phyloP scores from a whole-genome alignment of 371 early-diverging fungal species.

The Mucor mucedo region DNA sequence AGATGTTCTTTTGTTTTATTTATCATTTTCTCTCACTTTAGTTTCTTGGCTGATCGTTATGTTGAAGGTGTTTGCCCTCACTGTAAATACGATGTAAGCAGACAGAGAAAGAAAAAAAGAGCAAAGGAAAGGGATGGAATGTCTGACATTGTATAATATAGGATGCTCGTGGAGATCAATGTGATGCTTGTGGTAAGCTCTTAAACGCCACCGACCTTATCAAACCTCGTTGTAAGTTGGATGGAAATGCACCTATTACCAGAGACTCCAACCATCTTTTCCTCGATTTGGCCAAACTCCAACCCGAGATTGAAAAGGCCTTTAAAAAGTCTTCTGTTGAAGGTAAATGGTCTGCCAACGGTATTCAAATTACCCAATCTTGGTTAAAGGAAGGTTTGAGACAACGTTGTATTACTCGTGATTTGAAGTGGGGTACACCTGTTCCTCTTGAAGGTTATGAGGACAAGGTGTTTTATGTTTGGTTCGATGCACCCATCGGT shows the following conservation, averaged over 20 bases:
- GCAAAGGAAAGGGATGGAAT: background rate
- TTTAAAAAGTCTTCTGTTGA: constrained; percentile 68
- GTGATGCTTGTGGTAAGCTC: constrained; percentile 96
- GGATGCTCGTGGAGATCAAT: constrained; percentile 99
- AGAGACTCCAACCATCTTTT: constrained; percentile 94
- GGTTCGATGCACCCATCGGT: constrained; percentile 99
- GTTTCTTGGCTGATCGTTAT: constrained; percentile 99
- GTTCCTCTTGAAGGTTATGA: constrained; percentile 93
- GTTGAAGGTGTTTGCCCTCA: constrained; percentile 97
- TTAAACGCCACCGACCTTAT: constrained; percentile 95
- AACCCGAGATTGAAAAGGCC: constrained; percentile 78
- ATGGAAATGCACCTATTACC: constrained; percentile 81
- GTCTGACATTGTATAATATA: background rate
- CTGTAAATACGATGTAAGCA: constrained; percentile 70
- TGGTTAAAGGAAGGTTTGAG: constrained; percentile 98
- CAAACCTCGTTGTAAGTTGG: constrained; percentile 96
- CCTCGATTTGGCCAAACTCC: constrained; percentile 86
- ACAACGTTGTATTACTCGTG: constrained; percentile 99
- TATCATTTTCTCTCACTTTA: constrained; percentile 19
- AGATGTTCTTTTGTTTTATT: background rate
- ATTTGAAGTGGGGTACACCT: constrained; percentile 99
- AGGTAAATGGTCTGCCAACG: constrained; percentile 93
- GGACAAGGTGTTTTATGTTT: constrained; percentile 99
- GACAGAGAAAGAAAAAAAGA: background rate
- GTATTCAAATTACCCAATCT: constrained; percentile 88